Percentiles rank a stretch among this genome's conserved stretches.
These are phyloP conservation scores for Magnolia kwangsiensis DNA, from an alignment of 164 flowering plant genomes.

Conservation along the genomic window DNA sequence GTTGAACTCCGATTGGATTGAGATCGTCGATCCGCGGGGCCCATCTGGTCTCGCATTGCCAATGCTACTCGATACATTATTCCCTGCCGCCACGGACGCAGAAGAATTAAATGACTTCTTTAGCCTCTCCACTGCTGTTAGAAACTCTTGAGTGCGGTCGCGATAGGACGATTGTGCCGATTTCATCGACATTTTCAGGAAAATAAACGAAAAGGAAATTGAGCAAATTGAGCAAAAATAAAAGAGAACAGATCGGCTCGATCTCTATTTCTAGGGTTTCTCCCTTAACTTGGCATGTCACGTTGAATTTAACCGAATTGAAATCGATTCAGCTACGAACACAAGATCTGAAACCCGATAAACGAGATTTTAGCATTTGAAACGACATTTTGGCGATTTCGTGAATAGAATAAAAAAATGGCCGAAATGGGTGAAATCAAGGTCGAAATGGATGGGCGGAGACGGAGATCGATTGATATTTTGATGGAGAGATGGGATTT, in stretches of 20 bases:
- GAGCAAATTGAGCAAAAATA: background rate
- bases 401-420: too few species aligned
- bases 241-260: background rate
- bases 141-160: slow-evolving; percentile 87
- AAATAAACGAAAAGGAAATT: background rate
- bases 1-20: slow-evolving; percentile 82
- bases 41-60: slow-evolving; percentile 32
- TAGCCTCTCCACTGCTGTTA: slow-evolving; percentile 57
- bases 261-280: background rate
- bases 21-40: slow-evolving; percentile 36
- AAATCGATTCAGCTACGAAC: background rate
- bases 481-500: too few species aligned
- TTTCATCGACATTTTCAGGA: slow-evolving; percentile 30
- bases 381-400: background rate
- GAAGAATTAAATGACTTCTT: slow-evolving; percentile 47
- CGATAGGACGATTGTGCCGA: slow-evolving; percentile 65
- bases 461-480: too few species aligned
- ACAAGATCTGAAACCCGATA: background rate
- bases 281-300: background rate
- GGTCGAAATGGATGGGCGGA: too few species aligned
- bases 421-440: too few species aligned
- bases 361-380: background rate
- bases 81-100: background rate
- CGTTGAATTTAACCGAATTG: background rate
- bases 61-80: slow-evolving; percentile 36